Evolutionary conservation across 768 basidiomycete species (phyloP).

Genomic region (Phlebiopsis flavidoalba): DNA sequence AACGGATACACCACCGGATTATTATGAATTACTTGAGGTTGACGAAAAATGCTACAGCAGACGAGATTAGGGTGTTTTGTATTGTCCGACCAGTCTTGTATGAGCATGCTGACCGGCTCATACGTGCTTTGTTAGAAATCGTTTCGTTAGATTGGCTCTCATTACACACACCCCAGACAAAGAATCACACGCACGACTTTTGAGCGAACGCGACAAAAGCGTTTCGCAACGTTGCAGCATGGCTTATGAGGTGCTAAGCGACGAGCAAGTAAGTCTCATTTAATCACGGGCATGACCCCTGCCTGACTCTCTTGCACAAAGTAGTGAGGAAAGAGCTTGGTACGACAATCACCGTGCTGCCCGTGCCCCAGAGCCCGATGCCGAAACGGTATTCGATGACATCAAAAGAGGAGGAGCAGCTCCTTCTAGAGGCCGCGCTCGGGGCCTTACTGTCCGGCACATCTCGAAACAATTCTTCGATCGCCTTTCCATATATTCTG

Average conservation of each 20-base stretch:
- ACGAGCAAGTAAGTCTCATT: constrained; percentile 74
- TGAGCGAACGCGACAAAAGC: constrained; percentile 80
- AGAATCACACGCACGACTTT: constrained; percentile 80
- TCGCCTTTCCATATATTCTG: constrained; percentile 56
- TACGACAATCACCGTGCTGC: constrained; percentile 91
- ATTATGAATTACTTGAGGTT: constrained; percentile 78
- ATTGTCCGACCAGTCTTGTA: neutral
- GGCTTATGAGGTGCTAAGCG: constrained; percentile 94
- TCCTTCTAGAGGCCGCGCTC: constrained; percentile 50
- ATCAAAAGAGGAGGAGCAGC: constrained; percentile 72
- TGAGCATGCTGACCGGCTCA: neutral
- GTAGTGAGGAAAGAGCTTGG: constrained; percentile 97
- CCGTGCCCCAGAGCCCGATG: constrained; percentile 76
- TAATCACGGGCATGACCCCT: neutral
- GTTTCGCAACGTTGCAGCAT: constrained; percentile 88
- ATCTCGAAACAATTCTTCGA: constrained; percentile 86
- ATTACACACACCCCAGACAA: constrained; percentile 85
- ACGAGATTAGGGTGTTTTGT: constrained; percentile 86
- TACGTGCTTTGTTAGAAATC: constrained; percentile 24
- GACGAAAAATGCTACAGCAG: constrained; percentile 76
- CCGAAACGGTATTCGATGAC: constrained; percentile 79
- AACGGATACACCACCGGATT: constrained; percentile 44
- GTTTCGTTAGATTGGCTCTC: constrained; percentile 79
- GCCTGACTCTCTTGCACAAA: constrained; percentile 24
- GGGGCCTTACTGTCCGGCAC: constrained; percentile 76